Base-by-base conservation (phyloP, 306 rosid genomes). In the Malus fusca region DNA sequence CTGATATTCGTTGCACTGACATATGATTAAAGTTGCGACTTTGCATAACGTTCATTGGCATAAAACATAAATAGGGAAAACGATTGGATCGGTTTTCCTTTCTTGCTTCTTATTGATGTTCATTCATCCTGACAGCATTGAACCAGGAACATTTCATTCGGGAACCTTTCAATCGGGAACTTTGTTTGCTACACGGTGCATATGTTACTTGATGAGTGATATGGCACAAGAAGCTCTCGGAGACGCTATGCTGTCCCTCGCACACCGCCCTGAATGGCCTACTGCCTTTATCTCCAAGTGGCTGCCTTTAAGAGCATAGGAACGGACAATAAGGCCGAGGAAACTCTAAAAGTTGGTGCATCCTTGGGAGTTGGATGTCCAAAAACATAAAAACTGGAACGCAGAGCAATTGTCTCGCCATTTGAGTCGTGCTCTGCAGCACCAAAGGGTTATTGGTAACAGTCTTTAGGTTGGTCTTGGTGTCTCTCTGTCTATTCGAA, bases 201-300 rank as follows among this genome's bases (percentile, higher is more conserved):
- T 92, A 80, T 89, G 97, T 82, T 92, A 90, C 87, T 76, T 95
- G 83, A 90, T 92, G 93, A 90, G 73, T 69, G 93, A 89, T 60
- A 89, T 81, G 97, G 81, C 89, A 33, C 96, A 88, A 84, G 97
- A 88, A 84, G 99, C 97, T 77, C 91, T 90, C n/a, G 96, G 92
- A 72, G 99, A 95, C 72, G 93, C 97, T 2, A 92, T 89, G 97
- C 92, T 83, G 81, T 96, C 97, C 72, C 97, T 92, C 63, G 88
- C 83, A 17, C 74, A 89, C 43, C 77, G 88, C 62, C 91, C 93
- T 1, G 82, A 88, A 4, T 92, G 97, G 99, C 88, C 89, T 0
- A 90, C 92, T 64, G 90, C 97, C 60, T 87, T 83, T 95, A 92
- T 87, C 99, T 95, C 78, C 97, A 95, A 85, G 93, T 91, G 13